phyloP scores from a whole-genome alignment of 441 rosid species.

The Breynia disticha region DNA sequence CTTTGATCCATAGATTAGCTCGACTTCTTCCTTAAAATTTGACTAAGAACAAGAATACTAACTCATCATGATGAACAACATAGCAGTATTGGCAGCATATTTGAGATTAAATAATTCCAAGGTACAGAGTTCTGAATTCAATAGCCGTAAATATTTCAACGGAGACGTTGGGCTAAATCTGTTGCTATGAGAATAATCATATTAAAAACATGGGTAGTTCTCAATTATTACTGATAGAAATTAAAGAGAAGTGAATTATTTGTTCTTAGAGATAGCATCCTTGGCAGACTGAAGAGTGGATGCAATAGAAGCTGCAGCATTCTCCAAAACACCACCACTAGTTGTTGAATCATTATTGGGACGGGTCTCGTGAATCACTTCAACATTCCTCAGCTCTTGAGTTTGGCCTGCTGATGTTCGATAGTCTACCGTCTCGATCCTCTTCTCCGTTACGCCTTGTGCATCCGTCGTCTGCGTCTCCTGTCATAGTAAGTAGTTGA shows the following conservation, averaged over 20 bases:
- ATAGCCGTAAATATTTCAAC: no score
- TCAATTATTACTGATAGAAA: no score
- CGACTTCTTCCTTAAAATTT: no score
- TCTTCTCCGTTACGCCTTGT: slow-evolving; percentile 24
- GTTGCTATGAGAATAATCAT: background rate
- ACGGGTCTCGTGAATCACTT: slow-evolving; percentile 37
- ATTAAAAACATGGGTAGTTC: background rate
- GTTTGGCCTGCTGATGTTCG: slow-evolving; percentile 45
- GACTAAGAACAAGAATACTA: no score
- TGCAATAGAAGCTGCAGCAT: slow-evolving; percentile 50
- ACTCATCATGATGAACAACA: no score
- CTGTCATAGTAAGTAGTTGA: slow-evolving; percentile 2
- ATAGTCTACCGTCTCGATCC: slow-evolving; percentile 29
- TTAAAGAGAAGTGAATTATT: no score
- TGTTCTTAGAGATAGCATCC: slow-evolving; percentile 33
- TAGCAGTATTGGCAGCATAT: no score
- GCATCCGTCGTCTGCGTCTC: slow-evolving; percentile 16
- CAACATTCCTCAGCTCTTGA: slow-evolving; percentile 32
- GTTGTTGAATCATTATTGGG: slow-evolving; percentile 23
- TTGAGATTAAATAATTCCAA: no score
- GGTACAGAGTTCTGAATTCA: no score
- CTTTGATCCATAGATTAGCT: no score
- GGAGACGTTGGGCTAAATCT: background rate
- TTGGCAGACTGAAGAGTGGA: slow-evolving; percentile 46
- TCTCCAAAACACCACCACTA: slow-evolving; percentile 49